phyloP scores from a whole-genome alignment of 495 filamentous ascomycete species.

The Tuber aestivum region DNA sequence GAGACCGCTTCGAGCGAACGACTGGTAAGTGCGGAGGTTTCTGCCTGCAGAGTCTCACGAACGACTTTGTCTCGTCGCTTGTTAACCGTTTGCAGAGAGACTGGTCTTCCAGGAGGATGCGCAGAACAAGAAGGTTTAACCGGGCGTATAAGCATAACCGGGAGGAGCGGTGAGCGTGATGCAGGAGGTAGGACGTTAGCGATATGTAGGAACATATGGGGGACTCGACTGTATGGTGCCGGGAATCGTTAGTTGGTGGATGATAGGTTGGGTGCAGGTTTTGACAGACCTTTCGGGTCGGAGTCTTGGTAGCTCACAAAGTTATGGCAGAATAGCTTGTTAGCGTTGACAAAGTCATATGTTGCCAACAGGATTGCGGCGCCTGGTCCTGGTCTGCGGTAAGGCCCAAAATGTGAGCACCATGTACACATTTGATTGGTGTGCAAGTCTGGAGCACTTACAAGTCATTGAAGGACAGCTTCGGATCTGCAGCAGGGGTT shows the following conservation, averaged over 20 bases:
- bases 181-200: conserved; percentile 82
- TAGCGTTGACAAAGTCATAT: conserved; percentile 90
- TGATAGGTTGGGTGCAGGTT: not conserved
- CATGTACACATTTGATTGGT: not conserved
- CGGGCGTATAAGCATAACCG: conserved; percentile 74
- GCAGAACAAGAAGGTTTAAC: conserved; percentile 73
- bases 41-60: conserved; percentile 82
- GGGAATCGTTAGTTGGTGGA: not conserved
- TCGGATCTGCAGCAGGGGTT: conserved; percentile 63
- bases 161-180: conserved; percentile 80
- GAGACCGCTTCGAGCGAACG: conserved; percentile 61
- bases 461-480: conserved; percentile 66
- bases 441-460: conserved; percentile 44
- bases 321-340: conserved; percentile 90
- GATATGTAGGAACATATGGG: conserved; percentile 81
- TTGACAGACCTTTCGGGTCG: conserved; percentile 55
- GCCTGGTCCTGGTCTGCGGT: conserved; percentile 64
- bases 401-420: not conserved
- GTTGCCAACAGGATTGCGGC: conserved; percentile 73
- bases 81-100: conserved; percentile 78
- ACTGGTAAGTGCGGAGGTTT: conserved; percentile 80
- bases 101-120: conserved; percentile 82
- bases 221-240: conserved; percentile 48
- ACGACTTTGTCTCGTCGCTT: conserved; percentile 66
- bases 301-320: conserved; percentile 57